Evolutionary conservation across 768 basidiomycete species (phyloP), one percentile per base, ranked within the genome.

Genomic region (Tylopilus sp.): DNA sequence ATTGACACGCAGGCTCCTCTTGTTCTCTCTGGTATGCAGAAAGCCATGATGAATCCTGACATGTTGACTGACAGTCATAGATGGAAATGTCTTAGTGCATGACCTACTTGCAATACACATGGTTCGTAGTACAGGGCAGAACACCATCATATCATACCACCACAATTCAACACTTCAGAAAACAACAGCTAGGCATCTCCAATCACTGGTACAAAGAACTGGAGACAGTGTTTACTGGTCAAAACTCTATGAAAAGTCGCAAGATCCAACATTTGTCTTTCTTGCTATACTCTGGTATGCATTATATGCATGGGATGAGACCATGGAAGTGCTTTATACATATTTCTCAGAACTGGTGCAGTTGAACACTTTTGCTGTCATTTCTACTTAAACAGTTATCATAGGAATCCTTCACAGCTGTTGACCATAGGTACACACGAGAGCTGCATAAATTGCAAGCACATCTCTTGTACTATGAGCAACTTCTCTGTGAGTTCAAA

Each of bases 391-490:
- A 40, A 73, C 69, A 67, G 53, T 71, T 73, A 41, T 71, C 67
- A 26, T 40, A n/a, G n/a, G n/a, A n/a, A n/a, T n/a, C n/a, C n/a
- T n/a, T n/a, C n/a, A n/a, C n/a, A n/a, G n/a, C n/a, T n/a, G n/a
- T n/a, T n/a, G n/a, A n/a, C n/a, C n/a, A n/a, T n/a, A n/a, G n/a
- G 56, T 62, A 78, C 20, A 81, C 81, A 3, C 75, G 75, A 22
- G 78, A 83, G 57, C 67, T 83, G 18, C n/a, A n/a, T n/a, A n/a
- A n/a, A n/a, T n/a, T n/a, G n/a, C n/a, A n/a, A n/a, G 82, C 82
- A 0, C 79, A 82, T 60, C 66, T 83, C 4, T 64, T 82, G 25
- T 78, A 82, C 53, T 81, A 81, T 59, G 71, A 73, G 12, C 74
- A 75, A 8, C 74, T 84, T 25, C 70, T 83, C 21, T 71, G 76